Percentiles rank a stretch among this genome's conserved stretches.
These are phyloP conservation scores for Phoma sp. DNA, from an alignment of 2,329 filamentous ascomycete species.

Conservation along the genomic window DNA sequence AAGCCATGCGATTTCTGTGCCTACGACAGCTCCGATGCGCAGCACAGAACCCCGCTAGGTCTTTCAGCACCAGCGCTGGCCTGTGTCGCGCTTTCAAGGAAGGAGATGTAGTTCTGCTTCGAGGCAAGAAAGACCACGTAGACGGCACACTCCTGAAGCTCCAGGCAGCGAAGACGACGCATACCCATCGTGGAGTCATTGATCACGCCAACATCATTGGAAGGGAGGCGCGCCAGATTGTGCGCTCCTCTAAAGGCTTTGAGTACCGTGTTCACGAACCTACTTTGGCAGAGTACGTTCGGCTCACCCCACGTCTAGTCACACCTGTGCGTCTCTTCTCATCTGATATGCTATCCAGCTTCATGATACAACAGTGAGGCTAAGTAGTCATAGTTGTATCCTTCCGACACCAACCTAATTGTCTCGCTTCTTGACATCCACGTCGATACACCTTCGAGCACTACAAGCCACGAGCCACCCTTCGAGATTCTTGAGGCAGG, in stretches of 20 bases:
- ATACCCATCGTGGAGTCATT: constrained; percentile 57
- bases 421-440: constrained; percentile 79
- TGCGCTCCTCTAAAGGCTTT: constrained; percentile 60
- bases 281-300: constrained; percentile 75
- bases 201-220: constrained; percentile 67
- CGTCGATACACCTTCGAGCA: constrained; percentile 50
- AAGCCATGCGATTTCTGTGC: constrained; percentile 29
- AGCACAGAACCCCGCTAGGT: constrained; percentile 13
- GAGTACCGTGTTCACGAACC: constrained; percentile 67
- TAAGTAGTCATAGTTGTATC: constrained; percentile 65
- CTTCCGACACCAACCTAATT: constrained; percentile 75
- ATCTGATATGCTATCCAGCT: background rate
- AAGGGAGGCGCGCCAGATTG: constrained; percentile 62
- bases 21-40: constrained; percentile 12
- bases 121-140: constrained; percentile 44
- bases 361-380: background rate
- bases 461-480: constrained; percentile 48
- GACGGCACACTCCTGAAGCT: constrained; percentile 51
- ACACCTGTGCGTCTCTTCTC: constrained; percentile 65
- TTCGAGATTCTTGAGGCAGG: constrained; percentile 83
- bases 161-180: constrained; percentile 36
- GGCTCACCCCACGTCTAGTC: constrained; percentile 70
- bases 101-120: constrained; percentile 51
- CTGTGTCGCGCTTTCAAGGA: constrained; percentile 40
- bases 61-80: constrained; percentile 28